Percentiles rank a stretch among this genome's conserved stretches.
Conservation (phyloP, 2,329 filamentous ascomycete genomes). For the Coleophoma crateriformis region DNA sequence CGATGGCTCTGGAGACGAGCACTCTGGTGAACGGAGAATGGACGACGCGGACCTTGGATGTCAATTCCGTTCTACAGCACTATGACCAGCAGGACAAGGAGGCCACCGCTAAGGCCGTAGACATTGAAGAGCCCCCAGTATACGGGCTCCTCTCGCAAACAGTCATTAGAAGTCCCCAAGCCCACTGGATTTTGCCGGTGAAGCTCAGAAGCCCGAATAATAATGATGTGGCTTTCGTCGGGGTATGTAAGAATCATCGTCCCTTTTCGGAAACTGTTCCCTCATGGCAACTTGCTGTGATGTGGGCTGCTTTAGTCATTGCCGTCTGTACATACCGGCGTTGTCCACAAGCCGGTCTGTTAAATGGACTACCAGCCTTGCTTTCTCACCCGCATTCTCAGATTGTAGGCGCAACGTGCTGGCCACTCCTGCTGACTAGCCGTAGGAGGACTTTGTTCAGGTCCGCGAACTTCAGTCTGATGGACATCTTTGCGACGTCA, state of each 20-base stretch:
- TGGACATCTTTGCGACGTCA: slow-evolving; percentile 68
- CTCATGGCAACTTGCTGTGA: no score
- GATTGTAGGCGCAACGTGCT: background rate
- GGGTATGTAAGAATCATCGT: slow-evolving; percentile 45
- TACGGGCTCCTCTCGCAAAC: slow-evolving; percentile 77
- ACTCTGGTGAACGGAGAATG: slow-evolving; percentile 27
- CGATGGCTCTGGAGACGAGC: slow-evolving; percentile 24
- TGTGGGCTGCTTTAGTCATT: background rate
- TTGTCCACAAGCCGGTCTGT: background rate
- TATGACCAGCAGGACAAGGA: slow-evolving; percentile 26
- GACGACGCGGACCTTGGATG: slow-evolving; percentile 29
- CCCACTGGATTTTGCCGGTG: slow-evolving; percentile 75
- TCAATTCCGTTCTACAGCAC: slow-evolving; percentile 34
- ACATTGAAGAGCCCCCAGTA: slow-evolving; percentile 36
- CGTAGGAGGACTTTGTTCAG: slow-evolving; percentile 70
- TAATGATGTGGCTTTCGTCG: slow-evolving; percentile 84
- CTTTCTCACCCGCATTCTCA: background rate
- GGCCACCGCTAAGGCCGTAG: slow-evolving; percentile 24
- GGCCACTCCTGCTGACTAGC: slow-evolving; percentile 14
- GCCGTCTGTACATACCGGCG: background rate
- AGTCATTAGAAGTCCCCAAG: slow-evolving; percentile 67
- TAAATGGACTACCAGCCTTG: background rate
- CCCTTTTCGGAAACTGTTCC: background rate
- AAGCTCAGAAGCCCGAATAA: slow-evolving; percentile 62
- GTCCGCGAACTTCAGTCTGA: slow-evolving; percentile 69